These are phyloP conservation scores for Ceratocystis harringtonii DNA, from an alignment of 2,329 filamentous ascomycete genomes.

Conservation along the genomic window DNA sequence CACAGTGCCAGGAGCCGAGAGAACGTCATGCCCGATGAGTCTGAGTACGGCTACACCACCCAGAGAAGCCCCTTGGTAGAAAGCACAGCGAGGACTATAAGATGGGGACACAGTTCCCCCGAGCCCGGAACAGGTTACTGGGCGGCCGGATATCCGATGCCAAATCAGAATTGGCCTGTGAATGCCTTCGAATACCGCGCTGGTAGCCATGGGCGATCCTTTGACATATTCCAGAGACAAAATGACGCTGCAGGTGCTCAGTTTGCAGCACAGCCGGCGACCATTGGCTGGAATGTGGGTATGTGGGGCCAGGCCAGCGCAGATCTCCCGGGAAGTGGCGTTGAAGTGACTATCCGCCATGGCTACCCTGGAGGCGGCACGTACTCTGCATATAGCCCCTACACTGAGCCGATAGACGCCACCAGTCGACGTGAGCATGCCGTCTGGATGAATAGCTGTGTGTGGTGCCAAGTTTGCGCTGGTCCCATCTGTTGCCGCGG, in stretches of 20 bases:
- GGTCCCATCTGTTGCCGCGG: slow-evolving; percentile 1
- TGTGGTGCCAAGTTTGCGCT: background rate
- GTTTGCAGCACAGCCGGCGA: background rate
- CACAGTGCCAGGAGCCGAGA: background rate
- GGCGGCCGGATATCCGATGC: background rate
- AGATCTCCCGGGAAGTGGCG: background rate
- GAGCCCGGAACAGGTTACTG: background rate
- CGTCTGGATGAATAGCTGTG: background rate
- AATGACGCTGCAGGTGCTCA: background rate
- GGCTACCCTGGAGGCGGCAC: background rate
- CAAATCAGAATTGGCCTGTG: background rate
- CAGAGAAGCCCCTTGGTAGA: too few relatives aligned
- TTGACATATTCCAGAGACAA: background rate
- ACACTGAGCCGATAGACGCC: background rate
- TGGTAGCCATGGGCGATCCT: background rate
- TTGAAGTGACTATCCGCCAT: background rate
- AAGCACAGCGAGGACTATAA: too few relatives aligned
- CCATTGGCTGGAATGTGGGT: background rate
- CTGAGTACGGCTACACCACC: background rate
- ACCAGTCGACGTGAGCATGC: background rate
- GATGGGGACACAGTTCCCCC: background rate
- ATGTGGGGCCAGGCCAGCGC: background rate
- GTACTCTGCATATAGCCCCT: background rate
- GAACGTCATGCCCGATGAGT: background rate
- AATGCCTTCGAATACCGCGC: background rate